A percentile compares a stretch with the other conserved stretches of the same genome.
phyloP scores from a whole-genome alignment of 2,329 filamentous ascomycete species.

The Neofusicoccum cordaticola region DNA sequence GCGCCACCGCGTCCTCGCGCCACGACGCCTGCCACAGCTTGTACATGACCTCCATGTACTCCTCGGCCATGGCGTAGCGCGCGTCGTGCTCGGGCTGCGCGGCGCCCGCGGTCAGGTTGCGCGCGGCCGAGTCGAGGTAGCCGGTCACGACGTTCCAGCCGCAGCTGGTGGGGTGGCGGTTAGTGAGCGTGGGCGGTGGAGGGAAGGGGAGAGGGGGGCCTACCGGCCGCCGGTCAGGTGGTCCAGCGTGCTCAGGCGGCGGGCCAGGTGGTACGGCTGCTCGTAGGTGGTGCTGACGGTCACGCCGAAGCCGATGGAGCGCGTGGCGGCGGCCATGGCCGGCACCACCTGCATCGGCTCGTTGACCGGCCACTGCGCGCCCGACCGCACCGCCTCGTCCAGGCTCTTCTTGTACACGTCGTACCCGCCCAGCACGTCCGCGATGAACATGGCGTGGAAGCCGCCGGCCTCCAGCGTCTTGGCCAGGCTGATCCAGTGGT shows the following conservation, averaged over 20 bases:
- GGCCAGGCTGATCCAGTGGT: constrained; percentile 39
- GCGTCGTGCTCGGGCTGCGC: constrained; percentile 64
- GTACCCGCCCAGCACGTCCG: constrained; percentile 58
- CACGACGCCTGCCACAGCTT: constrained; percentile 68
- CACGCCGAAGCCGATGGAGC: constrained; percentile 66
- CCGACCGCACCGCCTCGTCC: constrained; percentile 58
- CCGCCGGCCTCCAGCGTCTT: constrained; percentile 38
- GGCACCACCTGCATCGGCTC: constrained; percentile 63
- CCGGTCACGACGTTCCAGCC: constrained; percentile 60
- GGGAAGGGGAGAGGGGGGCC: not conserved
- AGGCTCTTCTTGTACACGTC: constrained; percentile 65
- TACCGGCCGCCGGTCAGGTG: constrained; percentile 62
- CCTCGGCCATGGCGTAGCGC: constrained; percentile 62
- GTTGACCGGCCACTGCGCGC: constrained; percentile 70
- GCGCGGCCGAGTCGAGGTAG: constrained; percentile 65
- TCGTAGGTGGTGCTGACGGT: constrained; percentile 68
- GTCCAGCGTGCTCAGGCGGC: constrained; percentile 64
- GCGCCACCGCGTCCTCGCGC: constrained; percentile 63
- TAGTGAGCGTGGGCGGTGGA: no score
- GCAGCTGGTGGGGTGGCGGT: constrained; percentile 6
- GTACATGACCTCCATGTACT: constrained; percentile 63
- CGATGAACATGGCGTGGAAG: constrained; percentile 42
- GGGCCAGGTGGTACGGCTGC: constrained; percentile 64
- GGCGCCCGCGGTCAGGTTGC: constrained; percentile 55
- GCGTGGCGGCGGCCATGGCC: constrained; percentile 66